These are phyloP conservation scores for Fonsecaea nubica DNA, from an alignment of 2,329 filamentous ascomycete genomes.

Conservation along the genomic window DNA sequence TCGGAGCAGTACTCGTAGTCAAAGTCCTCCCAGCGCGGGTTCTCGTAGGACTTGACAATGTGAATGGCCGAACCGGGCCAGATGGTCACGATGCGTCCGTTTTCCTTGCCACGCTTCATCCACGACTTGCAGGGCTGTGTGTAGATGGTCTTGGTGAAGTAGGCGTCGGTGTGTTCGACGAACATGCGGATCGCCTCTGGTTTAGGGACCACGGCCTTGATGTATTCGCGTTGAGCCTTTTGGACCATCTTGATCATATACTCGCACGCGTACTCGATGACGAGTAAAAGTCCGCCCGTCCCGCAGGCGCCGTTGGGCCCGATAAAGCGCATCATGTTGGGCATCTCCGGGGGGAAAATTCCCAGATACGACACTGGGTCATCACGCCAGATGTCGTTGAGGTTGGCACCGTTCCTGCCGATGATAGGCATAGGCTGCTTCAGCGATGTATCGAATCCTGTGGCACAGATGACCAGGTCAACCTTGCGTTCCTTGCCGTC, in stretches of 20 bases:
- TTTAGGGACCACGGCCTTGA: constrained; percentile 43
- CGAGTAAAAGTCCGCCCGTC: background rate
- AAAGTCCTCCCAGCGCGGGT: constrained; percentile 53
- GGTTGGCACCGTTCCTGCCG: constrained; percentile 40
- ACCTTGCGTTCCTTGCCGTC: constrained; percentile 65
- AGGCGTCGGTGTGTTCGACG: constrained; percentile 45
- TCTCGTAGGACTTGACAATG: constrained; percentile 51
- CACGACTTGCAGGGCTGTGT: constrained; percentile 48
- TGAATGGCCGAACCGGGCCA: constrained; percentile 60
- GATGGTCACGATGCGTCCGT: constrained; percentile 53
- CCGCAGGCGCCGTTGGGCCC: constrained; percentile 37
- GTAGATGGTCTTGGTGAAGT: constrained; percentile 47
- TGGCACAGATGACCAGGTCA: constrained; percentile 72
- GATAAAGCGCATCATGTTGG: constrained; percentile 44
- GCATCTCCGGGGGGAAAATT: constrained; percentile 38
- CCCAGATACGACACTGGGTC: constrained; percentile 44
- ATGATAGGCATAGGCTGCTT: constrained; percentile 41
- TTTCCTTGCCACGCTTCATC: constrained; percentile 51
- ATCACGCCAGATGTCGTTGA: constrained; percentile 44
- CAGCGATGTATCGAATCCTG: constrained; percentile 51
- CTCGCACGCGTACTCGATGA: constrained; percentile 45
- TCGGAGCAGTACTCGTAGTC: constrained; percentile 45
- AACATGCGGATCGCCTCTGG: constrained; percentile 32
- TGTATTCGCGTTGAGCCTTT: constrained; percentile 50
- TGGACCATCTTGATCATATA: constrained; percentile 45